Percentiles rank a stretch among this genome's conserved stretches.
phyloP scores from a whole-genome alignment of 306 rosid species.

The Carpinus viminea region DNA sequence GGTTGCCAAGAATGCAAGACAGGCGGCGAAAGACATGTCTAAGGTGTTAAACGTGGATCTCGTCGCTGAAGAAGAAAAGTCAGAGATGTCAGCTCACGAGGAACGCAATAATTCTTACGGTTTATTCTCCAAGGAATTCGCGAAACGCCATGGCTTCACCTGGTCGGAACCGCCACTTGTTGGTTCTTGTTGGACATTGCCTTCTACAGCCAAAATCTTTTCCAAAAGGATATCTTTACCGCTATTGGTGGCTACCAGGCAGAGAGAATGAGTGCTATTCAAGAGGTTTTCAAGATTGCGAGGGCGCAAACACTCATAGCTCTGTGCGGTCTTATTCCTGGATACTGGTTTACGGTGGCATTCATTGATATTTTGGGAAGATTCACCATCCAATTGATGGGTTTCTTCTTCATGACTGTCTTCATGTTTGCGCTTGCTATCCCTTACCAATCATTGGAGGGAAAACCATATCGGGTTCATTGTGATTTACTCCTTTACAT shows the following conservation, averaged over 20 bases:
- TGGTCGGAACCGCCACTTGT: constrained; percentile 68
- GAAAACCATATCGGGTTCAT: constrained; percentile 61
- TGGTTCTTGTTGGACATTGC: constrained; percentile 92
- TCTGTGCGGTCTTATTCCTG: constrained; percentile 82
- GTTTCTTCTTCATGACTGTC: constrained; percentile 89
- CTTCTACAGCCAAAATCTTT: constrained; percentile 83
- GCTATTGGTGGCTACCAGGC: constrained; percentile 85
- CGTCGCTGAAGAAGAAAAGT: constrained; percentile 52
- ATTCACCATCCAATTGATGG: constrained; percentile 77
- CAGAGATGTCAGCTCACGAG: not conserved
- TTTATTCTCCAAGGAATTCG: constrained; percentile 57
- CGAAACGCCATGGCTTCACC: constrained; percentile 61
- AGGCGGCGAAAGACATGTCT: constrained; percentile 79
- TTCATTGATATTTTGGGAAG: constrained; percentile 72
- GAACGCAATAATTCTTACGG: constrained; percentile 50
- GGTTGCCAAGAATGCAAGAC: constrained; percentile 70
- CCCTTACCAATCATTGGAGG: constrained; percentile 83
- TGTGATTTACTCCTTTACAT: constrained; percentile 68
- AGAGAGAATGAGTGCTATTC: constrained; percentile 62
- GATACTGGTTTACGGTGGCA: constrained; percentile 83
- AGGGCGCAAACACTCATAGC: constrained; percentile 87
- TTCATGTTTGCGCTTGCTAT: constrained; percentile 90
- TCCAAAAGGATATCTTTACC: constrained; percentile 80
- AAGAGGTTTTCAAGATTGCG: constrained; percentile 70
- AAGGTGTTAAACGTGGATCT: constrained; percentile 69